Base-by-base conservation (phyloP, 2,329 filamentous ascomycete species). In the Knufia fluminis region DNA sequence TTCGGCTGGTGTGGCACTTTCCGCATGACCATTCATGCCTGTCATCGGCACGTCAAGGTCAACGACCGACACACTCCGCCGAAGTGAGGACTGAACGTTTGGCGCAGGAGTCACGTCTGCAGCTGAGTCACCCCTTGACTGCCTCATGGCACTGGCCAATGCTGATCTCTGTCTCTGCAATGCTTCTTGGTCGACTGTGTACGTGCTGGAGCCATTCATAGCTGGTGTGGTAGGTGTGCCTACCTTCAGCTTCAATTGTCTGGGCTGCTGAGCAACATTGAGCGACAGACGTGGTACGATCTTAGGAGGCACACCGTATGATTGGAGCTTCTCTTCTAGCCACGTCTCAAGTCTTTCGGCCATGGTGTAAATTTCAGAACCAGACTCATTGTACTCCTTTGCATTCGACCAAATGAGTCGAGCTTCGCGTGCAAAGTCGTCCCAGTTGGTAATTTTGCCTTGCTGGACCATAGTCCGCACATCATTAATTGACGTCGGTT, bases 301-400 rank as follows among this genome's bases (percentile, higher is more conserved):
- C 76, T 85, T 88, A 8, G 87, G 88, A 60, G 86, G 77, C 54
- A 78, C 79, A 31, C 94, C 66, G 48, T 85, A 73, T 35, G 77
- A 72, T 46, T 79, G 72, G 62, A 94, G 90, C 60, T 80, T 75
- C 63, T 78, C 72, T 84, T 91, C 55, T 4, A 49, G 49, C 33
- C 51, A 45, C 56, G 53, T 53, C 53, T 94, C 83, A 4, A 96
- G 77, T 52, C 92, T 82, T 43, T 82, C 78, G 0, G 88, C 87
- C 53, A 92, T 72, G 19, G 78, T 73, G 55, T 82, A 87, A 46
- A 95, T 90, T 14, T 88, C 84, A 61, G 90, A 95, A 3, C 84
- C 86, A 62, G 95, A 89, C 65, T 95, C 87, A 58, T 96, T 96
- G 71, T 91, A 96, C 52, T 83, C 83, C 60, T 82, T 85, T 0